Evolutionary conservation across 805 yeast genomes (phyloP).

Genomic region (Zygosaccharomyces pseudorouxii): DNA sequence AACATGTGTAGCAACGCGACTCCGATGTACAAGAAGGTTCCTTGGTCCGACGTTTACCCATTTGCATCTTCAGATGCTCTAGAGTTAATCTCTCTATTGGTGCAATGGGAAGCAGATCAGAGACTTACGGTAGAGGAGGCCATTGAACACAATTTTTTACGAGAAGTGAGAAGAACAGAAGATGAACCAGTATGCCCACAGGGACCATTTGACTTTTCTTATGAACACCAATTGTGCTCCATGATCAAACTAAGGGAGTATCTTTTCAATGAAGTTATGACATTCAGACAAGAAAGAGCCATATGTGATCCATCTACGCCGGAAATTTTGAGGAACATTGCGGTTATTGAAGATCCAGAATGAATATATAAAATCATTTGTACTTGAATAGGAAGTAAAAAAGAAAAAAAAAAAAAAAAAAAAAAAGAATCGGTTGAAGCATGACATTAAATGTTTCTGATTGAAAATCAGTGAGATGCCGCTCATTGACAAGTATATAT

Average conservation of each 20-base stretch:
- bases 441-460: too few species aligned
- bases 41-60: conserved; percentile 58
- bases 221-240: conserved; percentile 45
- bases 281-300: conserved; percentile 40
- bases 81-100: conserved; percentile 48
- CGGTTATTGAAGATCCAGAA: conserved; percentile 5
- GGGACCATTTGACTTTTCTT: conserved; percentile 58
- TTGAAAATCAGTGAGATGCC: too few species aligned
- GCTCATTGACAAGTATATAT: neutral
- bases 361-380: neutral
- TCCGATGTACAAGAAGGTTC: conserved; percentile 39
- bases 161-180: conserved; percentile 45
- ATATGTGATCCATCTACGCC: conserved; percentile 8
- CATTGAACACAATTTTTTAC: conserved; percentile 53
- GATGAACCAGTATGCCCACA: conserved; percentile 52
- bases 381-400: neutral
- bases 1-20: conserved; percentile 43
- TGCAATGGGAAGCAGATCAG: conserved; percentile 59
- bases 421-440: neutral
- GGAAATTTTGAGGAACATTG: conserved; percentile 2
- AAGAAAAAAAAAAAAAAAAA: neutral
- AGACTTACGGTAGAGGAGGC: conserved; percentile 56
- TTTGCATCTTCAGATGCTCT: conserved; percentile 50
- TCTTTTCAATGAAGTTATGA: conserved; percentile 49
- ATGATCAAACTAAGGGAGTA: conserved; percentile 45